Conservation (phyloP, 306 rosid genomes). For the Cucurbita maxima region DNA sequence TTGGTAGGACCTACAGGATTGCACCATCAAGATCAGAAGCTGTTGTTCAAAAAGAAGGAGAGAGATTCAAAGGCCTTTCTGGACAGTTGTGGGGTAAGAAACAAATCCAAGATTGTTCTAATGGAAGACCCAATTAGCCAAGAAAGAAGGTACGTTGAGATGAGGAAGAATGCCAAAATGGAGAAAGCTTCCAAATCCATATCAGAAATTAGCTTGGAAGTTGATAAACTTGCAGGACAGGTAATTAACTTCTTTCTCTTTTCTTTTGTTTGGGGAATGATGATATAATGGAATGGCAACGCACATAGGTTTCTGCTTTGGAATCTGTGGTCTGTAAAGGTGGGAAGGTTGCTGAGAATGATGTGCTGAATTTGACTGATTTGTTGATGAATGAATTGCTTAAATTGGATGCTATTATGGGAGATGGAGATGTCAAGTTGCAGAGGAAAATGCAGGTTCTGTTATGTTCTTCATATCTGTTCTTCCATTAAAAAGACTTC, state of each 20-base stretch:
- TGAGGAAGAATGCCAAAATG: conserved; percentile 71
- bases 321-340: conserved; percentile 68
- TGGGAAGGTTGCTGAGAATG: conserved; percentile 63
- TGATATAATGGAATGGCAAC: background rate
- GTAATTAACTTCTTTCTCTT: conserved; percentile 16
- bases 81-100: conserved; percentile 65
- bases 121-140: conserved; percentile 84
- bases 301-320: conserved; percentile 60
- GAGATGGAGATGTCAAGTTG: conserved; percentile 84
- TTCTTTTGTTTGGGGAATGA: background rate
- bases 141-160: conserved; percentile 62
- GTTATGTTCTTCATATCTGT: background rate
- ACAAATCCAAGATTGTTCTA: conserved; percentile 61
- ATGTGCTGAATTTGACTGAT: conserved; percentile 59
- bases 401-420: conserved; percentile 62
- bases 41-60: conserved; percentile 70
- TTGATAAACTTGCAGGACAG: conserved; percentile 75
- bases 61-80: conserved; percentile 87
- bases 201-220: conserved; percentile 78
- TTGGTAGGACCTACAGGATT: conserved; percentile 72
- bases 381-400: conserved; percentile 81
- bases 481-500: background rate
- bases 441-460: conserved; percentile 96
- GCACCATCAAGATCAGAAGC: conserved; percentile 84
- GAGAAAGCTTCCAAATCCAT: conserved; percentile 77